Evolutionary conservation across 345 rosid genomes (phyloP).

Genomic region (Populus nigra): DNA sequence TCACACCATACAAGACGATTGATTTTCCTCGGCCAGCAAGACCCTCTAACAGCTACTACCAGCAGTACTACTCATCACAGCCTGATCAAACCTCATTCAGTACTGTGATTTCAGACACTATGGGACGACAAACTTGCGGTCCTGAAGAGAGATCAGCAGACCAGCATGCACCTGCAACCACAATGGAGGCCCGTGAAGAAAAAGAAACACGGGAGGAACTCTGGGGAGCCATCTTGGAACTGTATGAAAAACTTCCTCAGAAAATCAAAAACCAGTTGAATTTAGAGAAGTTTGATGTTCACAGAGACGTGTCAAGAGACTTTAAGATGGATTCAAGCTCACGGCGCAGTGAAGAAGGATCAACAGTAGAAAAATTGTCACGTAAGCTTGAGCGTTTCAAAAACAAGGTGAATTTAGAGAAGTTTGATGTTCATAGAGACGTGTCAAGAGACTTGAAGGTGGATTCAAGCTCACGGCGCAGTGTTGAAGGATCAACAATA

Average conservation of each 20-base stretch:
- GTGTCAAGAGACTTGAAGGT: slow-evolving; percentile 3
- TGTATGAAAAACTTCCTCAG: slow-evolving; percentile 27
- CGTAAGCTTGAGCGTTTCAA: slow-evolving; percentile 36
- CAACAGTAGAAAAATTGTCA: slow-evolving; percentile 11
- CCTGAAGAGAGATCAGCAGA: neutral
- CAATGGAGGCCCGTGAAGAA: neutral
- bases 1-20: neutral
- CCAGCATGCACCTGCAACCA: neutral
- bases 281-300: slow-evolving; percentile 15
- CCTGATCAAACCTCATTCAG: slow-evolving; percentile 1
- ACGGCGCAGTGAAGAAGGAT: neutral
- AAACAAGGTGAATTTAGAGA: slow-evolving; percentile 17
- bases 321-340: slow-evolving; percentile 9
- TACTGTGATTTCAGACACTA: neutral
- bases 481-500: neutral
- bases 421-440: neutral
- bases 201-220: slow-evolving; percentile 20
- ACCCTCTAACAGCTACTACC: slow-evolving; percentile 23
- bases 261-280: slow-evolving; percentile 12
- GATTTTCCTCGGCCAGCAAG: slow-evolving; percentile 35
- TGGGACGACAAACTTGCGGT: neutral
- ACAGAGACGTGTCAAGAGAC: neutral
- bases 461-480: slow-evolving; percentile 3
- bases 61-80: neutral
- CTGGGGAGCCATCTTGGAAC: slow-evolving; percentile 12